Conservation (phyloP, 1,139 yeast species). For the Yueomyces sp. region DNA sequence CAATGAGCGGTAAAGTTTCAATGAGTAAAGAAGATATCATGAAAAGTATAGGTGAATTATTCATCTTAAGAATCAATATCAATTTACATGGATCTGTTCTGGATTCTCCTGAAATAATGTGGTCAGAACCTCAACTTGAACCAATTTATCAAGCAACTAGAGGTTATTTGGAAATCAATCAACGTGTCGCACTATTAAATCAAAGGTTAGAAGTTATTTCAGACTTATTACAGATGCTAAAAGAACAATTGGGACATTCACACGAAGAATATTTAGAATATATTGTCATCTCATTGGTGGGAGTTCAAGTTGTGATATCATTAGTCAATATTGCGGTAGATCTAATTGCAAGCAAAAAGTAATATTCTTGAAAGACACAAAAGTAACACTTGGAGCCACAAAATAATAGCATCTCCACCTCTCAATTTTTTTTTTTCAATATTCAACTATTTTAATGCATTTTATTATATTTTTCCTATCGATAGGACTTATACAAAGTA, state of each 20-base stretch:
- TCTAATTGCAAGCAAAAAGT: conserved; percentile 23
- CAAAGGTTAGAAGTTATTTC: conserved; percentile 89
- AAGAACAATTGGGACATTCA: conserved; percentile 90
- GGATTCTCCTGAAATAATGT: conserved; percentile 95
- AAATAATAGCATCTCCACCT: neutral
- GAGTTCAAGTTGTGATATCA: conserved; percentile 84
- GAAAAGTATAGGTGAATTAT: conserved; percentile 93
- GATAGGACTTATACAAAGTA: too few species aligned
- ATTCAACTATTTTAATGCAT: too few species aligned
- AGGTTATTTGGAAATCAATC: conserved; percentile 88
- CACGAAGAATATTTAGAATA: conserved; percentile 87
- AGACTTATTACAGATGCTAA: conserved; percentile 86
- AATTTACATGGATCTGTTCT: conserved; percentile 90
- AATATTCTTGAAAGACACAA: neutral
- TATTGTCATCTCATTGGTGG: conserved; percentile 84
- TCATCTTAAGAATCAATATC: conserved; percentile 78
- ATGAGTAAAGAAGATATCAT: conserved; percentile 90
- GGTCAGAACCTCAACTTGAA: conserved; percentile 96
- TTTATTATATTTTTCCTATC: too few species aligned
- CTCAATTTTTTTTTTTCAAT: neutral
- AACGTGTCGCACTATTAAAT: conserved; percentile 75
- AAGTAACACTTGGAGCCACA: neutral
- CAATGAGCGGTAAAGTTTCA: conserved; percentile 85
- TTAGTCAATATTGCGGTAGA: conserved; percentile 51
- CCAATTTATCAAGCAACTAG: conserved; percentile 95